phyloP scores from a whole-genome alignment of 2,329 filamentous ascomycete genomes.

The Microdochium paspali region DNA sequence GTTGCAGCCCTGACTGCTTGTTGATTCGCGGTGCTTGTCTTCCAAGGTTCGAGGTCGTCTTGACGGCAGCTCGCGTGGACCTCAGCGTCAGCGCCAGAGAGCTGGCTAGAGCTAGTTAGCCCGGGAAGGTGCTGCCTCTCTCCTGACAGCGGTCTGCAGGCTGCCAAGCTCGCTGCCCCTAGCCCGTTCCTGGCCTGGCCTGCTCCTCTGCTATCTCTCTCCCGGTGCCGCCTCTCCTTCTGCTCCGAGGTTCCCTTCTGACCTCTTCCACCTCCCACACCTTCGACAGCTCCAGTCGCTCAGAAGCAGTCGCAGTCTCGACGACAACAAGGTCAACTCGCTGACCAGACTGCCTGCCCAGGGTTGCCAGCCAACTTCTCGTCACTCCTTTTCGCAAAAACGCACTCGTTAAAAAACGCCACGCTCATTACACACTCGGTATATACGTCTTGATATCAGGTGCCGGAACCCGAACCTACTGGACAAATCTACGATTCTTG shows the following conservation, averaged over 20 bases:
- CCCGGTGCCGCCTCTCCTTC: neutral
- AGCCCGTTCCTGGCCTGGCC: neutral
- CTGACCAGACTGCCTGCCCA: conserved; percentile 37
- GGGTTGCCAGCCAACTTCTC: conserved; percentile 33
- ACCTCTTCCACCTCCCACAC: conserved; percentile 15
- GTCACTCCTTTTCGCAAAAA: conserved; percentile 27
- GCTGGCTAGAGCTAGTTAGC: too few species aligned
- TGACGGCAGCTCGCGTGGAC: too few species aligned
- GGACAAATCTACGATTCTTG: neutral
- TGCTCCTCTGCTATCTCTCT: neutral
- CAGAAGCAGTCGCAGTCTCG: conserved; percentile 3
- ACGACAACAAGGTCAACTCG: conserved; percentile 23
- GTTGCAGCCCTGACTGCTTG: too few species aligned
- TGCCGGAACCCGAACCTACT: neutral
- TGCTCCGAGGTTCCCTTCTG: conserved; percentile 5
- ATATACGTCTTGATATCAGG: neutral
- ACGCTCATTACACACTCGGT: neutral
- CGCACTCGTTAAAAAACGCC: conserved; percentile 1
- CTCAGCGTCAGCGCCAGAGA: too few species aligned
- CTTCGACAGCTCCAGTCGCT: conserved; percentile 16
- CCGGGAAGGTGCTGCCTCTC: neutral
- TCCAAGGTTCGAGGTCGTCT: neutral
- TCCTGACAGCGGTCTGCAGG: neutral
- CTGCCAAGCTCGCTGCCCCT: neutral
- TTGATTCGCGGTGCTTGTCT: neutral